Base-by-base conservation (phyloP, 306 rosid species). In the Lupinus albus region DNA sequence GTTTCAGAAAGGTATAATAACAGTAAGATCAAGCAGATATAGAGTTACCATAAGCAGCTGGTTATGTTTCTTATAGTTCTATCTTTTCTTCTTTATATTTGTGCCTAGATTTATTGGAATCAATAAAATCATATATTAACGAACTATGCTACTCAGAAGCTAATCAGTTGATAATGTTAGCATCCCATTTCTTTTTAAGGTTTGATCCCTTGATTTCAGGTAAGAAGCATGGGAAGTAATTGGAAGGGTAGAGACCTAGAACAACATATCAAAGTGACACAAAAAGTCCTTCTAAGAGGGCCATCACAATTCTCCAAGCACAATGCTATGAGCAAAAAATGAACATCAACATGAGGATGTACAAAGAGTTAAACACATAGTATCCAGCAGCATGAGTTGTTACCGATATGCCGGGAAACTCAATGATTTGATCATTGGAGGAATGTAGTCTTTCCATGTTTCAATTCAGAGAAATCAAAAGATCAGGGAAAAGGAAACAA, bases 1-100 rank as follows among this genome's bases (percentile, higher is more conserved):
- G 99, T 90, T 94, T 66, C 88, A 94, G 71, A 88, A 68, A 91
- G 99, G 99, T 90, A 81, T 56, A 25, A 50, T 41, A 69, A 14
- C 17, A 36, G 30, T 25, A 25, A 47, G 48, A 53, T 61, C 50
- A 35, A 46, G 38, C 51, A 72, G 21, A 74, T 51, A 8, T 39
- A 39, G 8, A 67, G 70, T 35, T 59, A 20, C 30, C 30, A 21
- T n/a, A 16, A 10, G 32, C 62, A 50, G 17, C 12, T 39, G 11
- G 13, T 51, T 61, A 11, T 25, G 46, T 49, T 38, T 14, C 32
- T 50, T 1, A 3, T 42, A 49, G 11, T 35, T 33, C 60, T 48
- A 30, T 58, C 41, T 33, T 28, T 14, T 67, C 42, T 52, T 57
- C 64, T 11, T 32, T 5, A 13, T 18, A 36, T 70, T 47, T 48